Evolutionary conservation across 2,329 filamentous ascomycete genomes (phyloP), one percentile per base, ranked within the genome.

Genomic region (Talaromyces sp.): DNA sequence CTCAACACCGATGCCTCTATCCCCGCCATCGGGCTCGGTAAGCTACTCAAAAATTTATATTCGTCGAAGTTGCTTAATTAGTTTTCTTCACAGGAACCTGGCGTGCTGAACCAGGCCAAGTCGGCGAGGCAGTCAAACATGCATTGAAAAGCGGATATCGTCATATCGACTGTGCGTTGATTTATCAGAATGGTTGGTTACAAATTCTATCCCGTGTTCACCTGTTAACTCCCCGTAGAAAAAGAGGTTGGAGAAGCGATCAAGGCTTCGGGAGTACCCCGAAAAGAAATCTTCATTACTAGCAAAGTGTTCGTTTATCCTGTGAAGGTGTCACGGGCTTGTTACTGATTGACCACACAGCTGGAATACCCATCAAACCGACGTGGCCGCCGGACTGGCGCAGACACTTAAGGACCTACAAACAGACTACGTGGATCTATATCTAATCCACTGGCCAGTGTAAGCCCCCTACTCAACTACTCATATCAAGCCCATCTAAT

Each of bases 291-390:
- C 54, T 71, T 72, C 57, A 69, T 73, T 32, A 54, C 51, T 9
- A 54, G 51, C 29, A 54, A 54, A 54, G 51, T 54, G 51, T 54
- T 32, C 26, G 51, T 54, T 29, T 54, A 58, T 84, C 82, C 7
- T 79, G 79, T 65, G 85, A 86, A 24, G 43, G 4, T 21, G 19
- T 26, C 43, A 38, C 14, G 19, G n/a, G 43, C 12, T 48, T 48
- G 19, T 48, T 24, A 24, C 43, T 48, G 9, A 48, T 9, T 48
- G 19, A 70, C 74, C 85, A 32, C n/a, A 12, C 51, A 54, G 51
- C 8, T 85, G 82, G 82, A 84, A 85, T 69, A 83, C 77, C 14
- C 73, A 80, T 46, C 81, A 84, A 65, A 73, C 80, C 48, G 73
- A 82, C 60, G 77, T 84, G 35, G 79, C 80, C 65, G 70, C 74